Evolutionary conservation across 441 rosid species (phyloP), one percentile per base, ranked within the genome.

Genomic region (Hypseocharis bilobata): DNA sequence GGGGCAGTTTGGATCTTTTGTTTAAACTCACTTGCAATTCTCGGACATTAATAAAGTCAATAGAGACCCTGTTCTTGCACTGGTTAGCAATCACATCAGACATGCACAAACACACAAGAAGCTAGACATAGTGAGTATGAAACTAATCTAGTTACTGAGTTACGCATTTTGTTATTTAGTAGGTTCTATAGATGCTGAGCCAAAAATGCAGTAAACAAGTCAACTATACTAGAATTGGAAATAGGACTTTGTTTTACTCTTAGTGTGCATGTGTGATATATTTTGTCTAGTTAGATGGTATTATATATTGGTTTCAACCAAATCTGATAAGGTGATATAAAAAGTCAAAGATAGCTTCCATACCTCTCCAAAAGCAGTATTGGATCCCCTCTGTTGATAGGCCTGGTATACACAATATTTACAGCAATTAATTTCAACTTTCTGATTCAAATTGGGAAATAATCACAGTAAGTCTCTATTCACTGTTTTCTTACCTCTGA

Each of bases 291-390:
- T 52, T 52, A 38, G 64, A 60, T 32, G 64, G 27, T 60, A 25
- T 13, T 20, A 52, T 38, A 26, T 26, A n/a, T 2, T 42, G 36
- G 20, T 28, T 63, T 23, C 42, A 47, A 32, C 6, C 1, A 25
- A 38, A 65, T 59, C 22, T 62, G 58, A 59, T 67, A 27, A 34
- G 61, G 28, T 75, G 52, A 47, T 23, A 57, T 29, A 20, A 38
- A 30, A 14, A 61, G 38, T 34, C 64, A 45, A 66, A 63, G 63
- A 63, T 57, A 58, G 45, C 29, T 65, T 68, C n/a, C 74, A 30
- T 84, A 91, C 99, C 98, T 91, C 74, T 88, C 98, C 99, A 89
- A 66, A 91, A 94, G 85, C 94, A 91, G 80, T 61, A 72, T 55
- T 86, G 96, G 62, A 89, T 88, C 71, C 78, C 86, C 75, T 84